Evolutionary conservation across 73 alveolate species (phyloP).

Genomic region (Paramecium sexaurelia): DNA sequence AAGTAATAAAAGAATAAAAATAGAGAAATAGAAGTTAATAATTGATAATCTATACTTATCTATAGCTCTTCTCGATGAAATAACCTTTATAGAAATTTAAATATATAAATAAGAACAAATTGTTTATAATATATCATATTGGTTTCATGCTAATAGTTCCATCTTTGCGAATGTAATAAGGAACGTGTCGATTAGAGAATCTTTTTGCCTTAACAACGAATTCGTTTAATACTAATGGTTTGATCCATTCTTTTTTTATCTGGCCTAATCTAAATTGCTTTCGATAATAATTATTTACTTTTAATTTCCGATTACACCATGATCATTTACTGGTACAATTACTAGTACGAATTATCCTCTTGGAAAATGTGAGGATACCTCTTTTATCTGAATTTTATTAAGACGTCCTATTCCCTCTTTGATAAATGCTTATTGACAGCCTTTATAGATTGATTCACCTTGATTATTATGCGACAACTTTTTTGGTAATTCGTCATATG

Average conservation of each 20-base stretch:
- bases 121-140: background rate
- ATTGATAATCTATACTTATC: background rate
- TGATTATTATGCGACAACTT: conserved; percentile 26
- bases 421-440: conserved; percentile 22
- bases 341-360: background rate
- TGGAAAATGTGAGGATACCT: conserved; percentile 53
- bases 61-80: background rate
- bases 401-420: background rate
- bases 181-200: conserved; percentile 35
- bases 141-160: conserved; percentile 27
- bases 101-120: background rate
- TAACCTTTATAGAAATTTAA: background rate
- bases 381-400: background rate
- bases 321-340: conserved; percentile 41
- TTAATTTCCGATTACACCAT: conserved; percentile 24
- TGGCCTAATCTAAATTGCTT: background rate
- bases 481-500: conserved; percentile 43
- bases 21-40: background rate
- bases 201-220: conserved; percentile 15
- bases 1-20: background rate
- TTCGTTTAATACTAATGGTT: conserved; percentile 37
- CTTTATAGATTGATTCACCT: conserved; percentile 17
- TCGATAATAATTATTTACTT: background rate
- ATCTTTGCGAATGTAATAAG: conserved; percentile 3
- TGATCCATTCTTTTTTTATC: conserved; percentile 43